Base-by-base conservation (phyloP, 768 basidiomycete species). In the Daedalea quercina region DNA sequence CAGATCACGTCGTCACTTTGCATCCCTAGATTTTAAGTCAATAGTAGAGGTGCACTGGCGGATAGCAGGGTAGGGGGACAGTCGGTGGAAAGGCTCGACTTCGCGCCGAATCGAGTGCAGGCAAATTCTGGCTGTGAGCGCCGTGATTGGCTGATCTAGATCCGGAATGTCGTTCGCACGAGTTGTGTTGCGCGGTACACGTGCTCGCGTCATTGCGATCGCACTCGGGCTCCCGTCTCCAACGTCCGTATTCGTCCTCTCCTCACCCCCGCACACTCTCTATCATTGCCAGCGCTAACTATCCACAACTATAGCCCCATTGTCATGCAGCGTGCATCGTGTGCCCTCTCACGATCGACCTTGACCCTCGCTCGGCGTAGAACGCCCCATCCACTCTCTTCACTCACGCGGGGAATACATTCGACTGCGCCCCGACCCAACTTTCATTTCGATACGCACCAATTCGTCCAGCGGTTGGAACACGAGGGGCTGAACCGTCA, bases 1-100 rank as follows among this genome's bases (percentile, higher is more conserved):
- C 95, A 99, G 58, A 99, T 97, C 58, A 97, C 89, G 72, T 98
- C 95, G 88, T 99, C 95, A 71, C 85, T 87, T 68, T 91, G 89
- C 87, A 91, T 91, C 53, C 42, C 26, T 33, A 11, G 23, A 4
- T 12, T 12, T 17, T 23, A 31, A 31, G 28, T 12, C 40, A 19
- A 24, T 42, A 46, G 24, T n/a, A 48, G 44, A 37, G 34, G 4
- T 6, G 8, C 13, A 40, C 4, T 15, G 37, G 13, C 15, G 15
- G 15, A 15, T 7, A 19, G 6, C 4, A 40, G 6, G 37, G 19
- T 15, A 40, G 7, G 15, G 7, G 17, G 37, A 19, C 19, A 6
- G 37, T 6, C 37, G 13, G 37, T 17, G 15, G 28, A 11, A 4
- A 6, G 28, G 28, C 28, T 31, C 28, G 28, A 31, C 28, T 31